Conservation (phyloP, 768 basidiomycete species). For the Kockovaella imperatae region DNA sequence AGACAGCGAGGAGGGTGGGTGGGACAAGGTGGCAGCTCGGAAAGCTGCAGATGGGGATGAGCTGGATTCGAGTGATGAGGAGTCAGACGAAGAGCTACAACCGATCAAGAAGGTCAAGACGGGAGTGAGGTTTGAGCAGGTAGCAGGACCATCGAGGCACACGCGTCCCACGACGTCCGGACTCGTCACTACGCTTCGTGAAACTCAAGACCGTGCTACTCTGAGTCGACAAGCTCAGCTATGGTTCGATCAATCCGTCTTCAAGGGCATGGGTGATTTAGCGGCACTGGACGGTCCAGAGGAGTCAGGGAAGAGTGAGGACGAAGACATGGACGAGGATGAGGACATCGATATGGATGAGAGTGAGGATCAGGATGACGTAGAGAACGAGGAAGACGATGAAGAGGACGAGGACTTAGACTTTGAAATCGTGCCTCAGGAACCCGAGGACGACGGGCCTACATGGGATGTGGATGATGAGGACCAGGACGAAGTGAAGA, state of each 20-base stretch:
- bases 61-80: conserved; percentile 42
- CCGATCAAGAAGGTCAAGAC: conserved; percentile 29
- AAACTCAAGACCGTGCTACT: conserved; percentile 39
- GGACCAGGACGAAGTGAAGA: conserved; percentile 62
- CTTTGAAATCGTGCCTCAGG: conserved; percentile 66
- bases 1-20: conserved; percentile 47
- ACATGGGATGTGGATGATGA: conserved; percentile 78
- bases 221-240: conserved; percentile 56
- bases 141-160: background rate
- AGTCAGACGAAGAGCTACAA: conserved; percentile 49
- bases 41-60: conserved; percentile 40
- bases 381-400: conserved; percentile 22
- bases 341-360: conserved; percentile 29
- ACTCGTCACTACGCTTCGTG: conserved; percentile 51
- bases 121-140: conserved; percentile 10
- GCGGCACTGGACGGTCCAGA: conserved; percentile 46
- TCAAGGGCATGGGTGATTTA: conserved; percentile 57
- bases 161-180: conserved; percentile 14
- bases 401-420: conserved; percentile 44
- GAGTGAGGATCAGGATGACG: conserved; percentile 36
- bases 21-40: conserved; percentile 41
- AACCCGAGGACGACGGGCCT: conserved; percentile 51
- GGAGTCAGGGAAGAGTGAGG: conserved; percentile 47
- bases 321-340: conserved; percentile 42
- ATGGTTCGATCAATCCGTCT: conserved; percentile 96